These are phyloP conservation scores for Haplographium delicatum DNA, from an alignment of 495 filamentous ascomycete species.

Conservation along the genomic window DNA sequence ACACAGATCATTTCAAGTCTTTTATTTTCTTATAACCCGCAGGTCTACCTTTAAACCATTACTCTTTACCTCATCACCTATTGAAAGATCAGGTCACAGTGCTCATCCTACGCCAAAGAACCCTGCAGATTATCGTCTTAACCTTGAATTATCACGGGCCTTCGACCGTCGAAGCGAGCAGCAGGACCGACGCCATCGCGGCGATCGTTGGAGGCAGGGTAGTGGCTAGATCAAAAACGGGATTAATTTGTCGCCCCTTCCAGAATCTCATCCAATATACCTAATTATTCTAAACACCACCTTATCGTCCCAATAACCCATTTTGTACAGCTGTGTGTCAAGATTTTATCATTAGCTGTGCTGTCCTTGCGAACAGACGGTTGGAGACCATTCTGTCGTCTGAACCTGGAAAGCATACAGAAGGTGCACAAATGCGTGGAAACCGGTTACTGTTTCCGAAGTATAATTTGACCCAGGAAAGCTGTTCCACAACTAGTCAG, in stretches of 20 bases:
- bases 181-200: slow-evolving; percentile 22
- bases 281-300: slow-evolving; percentile 16
- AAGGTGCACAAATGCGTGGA: not conserved
- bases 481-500: slow-evolving; percentile 11
- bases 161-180: slow-evolving; percentile 22
- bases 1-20: no score
- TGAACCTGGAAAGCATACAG: not conserved
- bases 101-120: slow-evolving; percentile 2
- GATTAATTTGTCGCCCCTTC: slow-evolving; percentile 17
- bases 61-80: no score
- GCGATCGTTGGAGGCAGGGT: slow-evolving; percentile 20
- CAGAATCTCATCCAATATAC: slow-evolving; percentile 23
- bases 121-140: slow-evolving; percentile 23
- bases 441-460: not conserved
- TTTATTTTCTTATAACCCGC: no score
- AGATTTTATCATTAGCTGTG: slow-evolving; percentile 6
- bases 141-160: slow-evolving; percentile 23
- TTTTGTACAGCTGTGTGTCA: slow-evolving; percentile 9
- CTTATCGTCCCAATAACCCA: slow-evolving; percentile 14
- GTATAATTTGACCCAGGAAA: not conserved
- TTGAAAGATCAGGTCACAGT: no score
- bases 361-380: slow-evolving; percentile 6
- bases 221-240: slow-evolving; percentile 1
- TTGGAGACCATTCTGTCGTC: not conserved
- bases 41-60: no score